Evolutionary conservation across 768 basidiomycete species (phyloP).

Genomic region (Galerina sulciceps): DNA sequence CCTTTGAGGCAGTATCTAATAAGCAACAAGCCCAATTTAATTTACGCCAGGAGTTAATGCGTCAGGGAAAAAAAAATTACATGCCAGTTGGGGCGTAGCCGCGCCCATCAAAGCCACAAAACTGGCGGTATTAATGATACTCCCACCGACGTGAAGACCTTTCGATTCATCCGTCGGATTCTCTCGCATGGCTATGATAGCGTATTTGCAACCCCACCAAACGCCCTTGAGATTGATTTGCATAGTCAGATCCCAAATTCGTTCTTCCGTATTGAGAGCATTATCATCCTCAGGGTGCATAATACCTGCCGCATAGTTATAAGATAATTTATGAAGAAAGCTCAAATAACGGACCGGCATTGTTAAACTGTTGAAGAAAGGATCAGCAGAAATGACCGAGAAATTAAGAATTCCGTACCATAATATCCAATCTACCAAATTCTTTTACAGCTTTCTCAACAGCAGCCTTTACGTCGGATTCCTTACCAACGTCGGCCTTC

Average conservation of each 20-base stretch:
- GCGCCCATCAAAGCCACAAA: conserved; percentile 97
- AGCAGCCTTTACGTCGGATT: conserved; percentile 80
- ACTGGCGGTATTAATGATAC: conserved; percentile 97
- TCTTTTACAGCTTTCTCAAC: conserved; percentile 80
- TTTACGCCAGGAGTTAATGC: conserved; percentile 1
- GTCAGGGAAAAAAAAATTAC: conserved; percentile 34
- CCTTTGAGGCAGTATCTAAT: conserved; percentile 93
- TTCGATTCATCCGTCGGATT: conserved; percentile 85
- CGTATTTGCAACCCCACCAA: conserved; percentile 99
- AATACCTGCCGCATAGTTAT: conserved; percentile 62
- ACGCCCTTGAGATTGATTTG: conserved; percentile 97
- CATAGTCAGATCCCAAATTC: conserved; percentile 94
- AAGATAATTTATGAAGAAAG: background rate
- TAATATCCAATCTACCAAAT: conserved; percentile 94
- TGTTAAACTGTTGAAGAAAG: conserved; percentile 74
- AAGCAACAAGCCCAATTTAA: conserved; percentile 2
- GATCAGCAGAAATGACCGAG: background rate
- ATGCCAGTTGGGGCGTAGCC: conserved; percentile 98
- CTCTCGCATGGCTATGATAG: conserved; percentile 93
- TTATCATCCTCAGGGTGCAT: conserved; percentile 97
- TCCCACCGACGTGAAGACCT: conserved; percentile 81
- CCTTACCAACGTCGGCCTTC: conserved; percentile 89
- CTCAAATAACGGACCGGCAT: conserved; percentile 61
- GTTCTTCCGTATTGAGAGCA: conserved; percentile 95
- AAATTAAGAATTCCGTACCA: conserved; percentile 56